Evolutionary conservation across 1,284 basidiomycete species (phyloP), one percentile per base, ranked within the genome.

Genomic region (Rhizoctonia solani): DNA sequence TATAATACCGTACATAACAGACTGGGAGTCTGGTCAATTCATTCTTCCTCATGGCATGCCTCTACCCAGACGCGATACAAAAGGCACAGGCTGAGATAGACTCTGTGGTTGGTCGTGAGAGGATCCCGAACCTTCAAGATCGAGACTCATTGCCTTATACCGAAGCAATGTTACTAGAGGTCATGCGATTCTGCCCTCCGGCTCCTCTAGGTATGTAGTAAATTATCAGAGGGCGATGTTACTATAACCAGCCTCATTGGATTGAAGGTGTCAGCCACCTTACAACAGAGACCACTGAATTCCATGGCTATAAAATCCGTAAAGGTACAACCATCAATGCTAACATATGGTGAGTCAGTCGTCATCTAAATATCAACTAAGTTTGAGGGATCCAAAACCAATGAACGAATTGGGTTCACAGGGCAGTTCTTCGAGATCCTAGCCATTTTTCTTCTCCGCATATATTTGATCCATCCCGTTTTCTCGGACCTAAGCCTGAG

Each of bases 91-190:
- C 50, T 1, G 68, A 69, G 37, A 39, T 69, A 23, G 68, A 69
- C 30, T 29, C 44, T 3, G 54, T 69, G 8, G 44, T 69, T 47
- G 61, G 61, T 5, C 29, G 29, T n/a, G 61, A 66, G 2, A n/a
- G 68, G 1, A 23, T 69, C 9, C 68, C 68, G 14, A 27, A 2
- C 4, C 44, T 69, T 14, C 4, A 23, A 8, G 68, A 66, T 39
- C 56, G 50, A 13, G 25, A 41, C 16, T n/a, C 19, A n/a, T 50
- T 74, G 3, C 68, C 70, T 11, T 73, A 71, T 66, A 27, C 71
- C 11, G 63, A 68, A 4, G 69, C 70, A 14, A 55, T 72, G 25
- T 25, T 72, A 27, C 71, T 71, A 49, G 73, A 65, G 44, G 54
- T 68, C 16, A 59, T 58, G 46, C 5, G 66, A 14, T 11, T 61